Evolutionary conservation across 1,139 yeast genomes (phyloP).

Genomic region (Saccharomyces pastorianus): DNA sequence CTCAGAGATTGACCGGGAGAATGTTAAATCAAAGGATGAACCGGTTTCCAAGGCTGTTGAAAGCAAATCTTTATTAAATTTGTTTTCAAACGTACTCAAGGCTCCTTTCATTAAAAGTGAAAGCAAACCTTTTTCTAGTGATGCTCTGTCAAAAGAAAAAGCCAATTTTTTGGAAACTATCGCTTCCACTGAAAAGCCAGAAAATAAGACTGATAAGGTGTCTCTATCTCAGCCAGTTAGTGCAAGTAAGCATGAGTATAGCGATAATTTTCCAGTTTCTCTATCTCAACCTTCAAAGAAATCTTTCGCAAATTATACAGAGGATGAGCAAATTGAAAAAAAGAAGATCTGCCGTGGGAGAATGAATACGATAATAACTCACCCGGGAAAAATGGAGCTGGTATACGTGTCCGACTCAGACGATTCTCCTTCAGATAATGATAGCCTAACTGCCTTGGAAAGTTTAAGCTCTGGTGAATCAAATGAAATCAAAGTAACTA

Average conservation of each 20-base stretch:
- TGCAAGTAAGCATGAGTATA: not conserved
- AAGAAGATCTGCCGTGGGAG: not conserved
- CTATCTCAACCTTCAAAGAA: not conserved
- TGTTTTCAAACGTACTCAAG: slow-evolving; percentile 1
- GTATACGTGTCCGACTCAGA: slow-evolving; percentile 10
- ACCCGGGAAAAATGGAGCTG: slow-evolving; percentile 10
- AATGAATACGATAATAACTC: not conserved
- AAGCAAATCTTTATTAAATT: not conserved
- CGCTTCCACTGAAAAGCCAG: not conserved
- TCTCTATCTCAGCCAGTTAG: not conserved
- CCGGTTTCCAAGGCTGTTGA: not conserved
- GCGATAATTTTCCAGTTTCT: not conserved
- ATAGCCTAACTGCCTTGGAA: not conserved
- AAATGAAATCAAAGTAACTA: not conserved
- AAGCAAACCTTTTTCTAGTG: not conserved
- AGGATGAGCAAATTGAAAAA: not conserved
- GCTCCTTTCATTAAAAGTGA: not conserved
- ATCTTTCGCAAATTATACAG: not conserved
- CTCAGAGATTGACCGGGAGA: not conserved
- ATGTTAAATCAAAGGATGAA: not conserved
- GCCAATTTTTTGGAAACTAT: not conserved
- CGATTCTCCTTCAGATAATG: not conserved
- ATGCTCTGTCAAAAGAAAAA: not conserved
- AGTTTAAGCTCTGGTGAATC: not conserved
- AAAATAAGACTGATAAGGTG: not conserved